Evolutionary conservation across 257 asterid genomes (phyloP).

Genomic region (Primulina tabacum): DNA sequence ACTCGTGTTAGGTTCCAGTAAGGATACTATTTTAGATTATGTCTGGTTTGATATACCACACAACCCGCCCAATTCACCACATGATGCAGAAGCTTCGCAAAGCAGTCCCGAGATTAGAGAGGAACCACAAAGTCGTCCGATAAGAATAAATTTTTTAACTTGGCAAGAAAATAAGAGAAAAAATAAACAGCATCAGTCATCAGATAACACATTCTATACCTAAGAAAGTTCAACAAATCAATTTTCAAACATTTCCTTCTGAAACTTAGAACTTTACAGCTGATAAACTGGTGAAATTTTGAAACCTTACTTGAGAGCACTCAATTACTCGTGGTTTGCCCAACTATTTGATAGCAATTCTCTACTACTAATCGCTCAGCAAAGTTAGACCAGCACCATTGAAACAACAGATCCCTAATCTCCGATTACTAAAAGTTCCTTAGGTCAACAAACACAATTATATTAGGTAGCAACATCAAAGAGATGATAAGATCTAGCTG

Average conservation of each 20-base stretch:
- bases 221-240: constrained; percentile 18
- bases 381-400: constrained; percentile 11
- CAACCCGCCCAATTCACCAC: constrained; percentile 10
- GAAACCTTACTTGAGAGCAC: constrained; percentile 10
- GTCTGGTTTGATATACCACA: neutral
- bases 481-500: constrained; percentile 19
- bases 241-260: constrained; percentile 7
- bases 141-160: constrained; percentile 2
- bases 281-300: constrained; percentile 6
- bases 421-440: constrained; percentile 11
- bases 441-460: constrained; percentile 16
- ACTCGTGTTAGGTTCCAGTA: neutral
- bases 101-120: neutral
- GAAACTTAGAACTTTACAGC: neutral
- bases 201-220: constrained; percentile 1
- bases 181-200: constrained; percentile 2
- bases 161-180: constrained; percentile 13
- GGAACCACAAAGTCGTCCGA: neutral
- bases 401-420: constrained; percentile 7
- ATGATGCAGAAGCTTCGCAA: neutral
- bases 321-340: neutral
- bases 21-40: neutral
- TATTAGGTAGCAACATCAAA: constrained; percentile 13
- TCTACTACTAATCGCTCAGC: neutral
- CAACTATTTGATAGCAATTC: constrained; percentile 9